Evolutionary conservation across 2,329 filamentous ascomycete genomes (phyloP), one percentile per base, ranked within the genome.

Genomic region (Verticillium dahliae): DNA sequence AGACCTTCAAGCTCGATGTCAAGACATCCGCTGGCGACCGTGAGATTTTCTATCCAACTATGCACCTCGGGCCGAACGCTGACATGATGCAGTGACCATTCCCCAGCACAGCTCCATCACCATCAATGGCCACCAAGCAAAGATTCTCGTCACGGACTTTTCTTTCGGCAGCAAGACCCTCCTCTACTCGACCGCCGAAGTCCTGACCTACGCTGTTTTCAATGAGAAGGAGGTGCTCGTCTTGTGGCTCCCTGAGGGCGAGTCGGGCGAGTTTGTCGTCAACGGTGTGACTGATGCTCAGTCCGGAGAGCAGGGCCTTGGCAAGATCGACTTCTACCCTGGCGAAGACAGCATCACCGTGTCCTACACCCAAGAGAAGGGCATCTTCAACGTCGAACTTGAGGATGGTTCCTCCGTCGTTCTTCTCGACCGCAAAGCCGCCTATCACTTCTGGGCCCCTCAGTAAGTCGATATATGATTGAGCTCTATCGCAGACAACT

Each of bases 91-190:
- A 65, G 67, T 87, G 9, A 81, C 78, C 0, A 76, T 88, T 14
- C 85, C 85, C 1, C 79, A 80, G 61, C 75, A 79, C 56, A 77
- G 74, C 0, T 68, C 71, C 0, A 79, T 87, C 55, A 74, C 80
- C 6, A 76, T 89, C 50, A 80, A 86, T 61, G 86, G 86, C 1
- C 82, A 86, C 41, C 82, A 87, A 61, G 81, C 84, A 7, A 87
- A 88, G 75, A 82, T 88, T 15, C 70, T 87, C 3, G 81, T 85
- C 0, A 85, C 84, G 0, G 85, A 88, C 65, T 88, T 86, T 61
- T 69, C 65, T 1, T 80, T 86, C 45, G 85, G 84, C 1, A 69
- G 72, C 7, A 74, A 82, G 63, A 80, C 71, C 0, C 69, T 85
- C 0, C 68, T 85, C 0, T 85, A 85, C 68, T 83, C 81, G 0